phyloP scores from a whole-genome alignment of 495 filamentous ascomycete species.

The Penicillium turbatum region DNA sequence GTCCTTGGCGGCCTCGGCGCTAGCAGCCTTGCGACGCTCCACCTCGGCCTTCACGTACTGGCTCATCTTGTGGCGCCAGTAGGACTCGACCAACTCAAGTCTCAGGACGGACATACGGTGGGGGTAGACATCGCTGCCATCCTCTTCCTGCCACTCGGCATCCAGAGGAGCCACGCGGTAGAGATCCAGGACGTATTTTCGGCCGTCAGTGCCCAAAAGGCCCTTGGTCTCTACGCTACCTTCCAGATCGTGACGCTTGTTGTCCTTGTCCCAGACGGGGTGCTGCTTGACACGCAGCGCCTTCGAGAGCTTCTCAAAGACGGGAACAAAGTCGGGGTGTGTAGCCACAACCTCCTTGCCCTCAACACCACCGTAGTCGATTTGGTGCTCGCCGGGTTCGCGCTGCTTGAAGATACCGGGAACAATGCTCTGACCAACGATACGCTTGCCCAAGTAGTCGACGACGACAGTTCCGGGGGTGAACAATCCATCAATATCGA shows the following conservation, averaged over 20 bases:
- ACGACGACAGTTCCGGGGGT: constrained; percentile 95
- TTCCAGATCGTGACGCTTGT: constrained; percentile 84
- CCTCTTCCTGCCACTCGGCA: constrained; percentile 81
- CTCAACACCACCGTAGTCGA: constrained; percentile 97
- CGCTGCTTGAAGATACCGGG: constrained; percentile 99
- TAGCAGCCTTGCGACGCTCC: constrained; percentile 48
- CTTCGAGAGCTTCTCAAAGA: constrained; percentile 88
- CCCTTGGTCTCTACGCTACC: constrained; percentile 98
- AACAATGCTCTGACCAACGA: constrained; percentile 97
- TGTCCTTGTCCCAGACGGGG: constrained; percentile 96
- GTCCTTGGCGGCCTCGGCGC: constrained; percentile 44
- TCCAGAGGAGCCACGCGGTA: constrained; percentile 94
- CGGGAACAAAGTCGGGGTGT: constrained; percentile 74
- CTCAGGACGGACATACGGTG: constrained; percentile 93
- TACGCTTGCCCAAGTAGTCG: constrained; percentile 94
- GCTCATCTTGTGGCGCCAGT: constrained; percentile 78
- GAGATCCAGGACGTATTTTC: constrained; percentile 94
- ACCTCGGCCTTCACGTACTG: constrained; percentile 78
- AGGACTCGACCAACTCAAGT: constrained; percentile 80
- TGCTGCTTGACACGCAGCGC: constrained; percentile 88
- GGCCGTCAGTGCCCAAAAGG: constrained; percentile 89
- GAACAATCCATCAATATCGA: constrained; percentile 90
- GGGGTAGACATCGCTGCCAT: constrained; percentile 66
- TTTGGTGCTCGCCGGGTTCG: constrained; percentile 94
- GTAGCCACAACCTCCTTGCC: constrained; percentile 93